phyloP scores from a whole-genome alignment of 2,329 filamentous ascomycete genomes.

The Rhinocladiella similis region DNA sequence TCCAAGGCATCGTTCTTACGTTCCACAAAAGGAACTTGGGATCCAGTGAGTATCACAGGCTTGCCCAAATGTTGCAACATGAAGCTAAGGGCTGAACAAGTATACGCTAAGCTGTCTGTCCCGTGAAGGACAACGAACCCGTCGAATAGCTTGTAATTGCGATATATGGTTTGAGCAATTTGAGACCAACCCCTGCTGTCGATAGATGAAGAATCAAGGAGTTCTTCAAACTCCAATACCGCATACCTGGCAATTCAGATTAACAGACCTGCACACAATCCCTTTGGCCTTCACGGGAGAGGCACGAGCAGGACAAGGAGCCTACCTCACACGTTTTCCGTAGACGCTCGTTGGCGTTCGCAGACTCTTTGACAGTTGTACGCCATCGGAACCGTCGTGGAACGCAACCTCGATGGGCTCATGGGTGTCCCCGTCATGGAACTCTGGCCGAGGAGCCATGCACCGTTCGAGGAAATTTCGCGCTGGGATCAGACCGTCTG shows the following conservation, averaged over 20 bases:
- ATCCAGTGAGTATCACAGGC: conserved; percentile 81
- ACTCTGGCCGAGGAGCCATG: conserved; percentile 77
- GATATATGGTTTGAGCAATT: conserved; percentile 74
- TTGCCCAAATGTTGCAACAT: conserved; percentile 91
- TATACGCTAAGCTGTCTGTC: conserved; percentile 87
- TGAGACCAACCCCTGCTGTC: conserved; percentile 82
- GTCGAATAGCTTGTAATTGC: conserved; percentile 87
- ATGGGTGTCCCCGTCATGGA: conserved; percentile 73
- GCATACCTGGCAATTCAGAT: conserved; percentile 54
- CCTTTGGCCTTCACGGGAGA: not conserved
- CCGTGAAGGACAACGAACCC: conserved; percentile 90
- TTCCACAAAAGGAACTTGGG: conserved; percentile 83
- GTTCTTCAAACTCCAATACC: conserved; percentile 77
- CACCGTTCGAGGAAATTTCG: conserved; percentile 78
- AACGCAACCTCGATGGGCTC: conserved; percentile 57
- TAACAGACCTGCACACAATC: not conserved
- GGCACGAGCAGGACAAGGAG: not conserved
- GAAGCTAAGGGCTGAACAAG: conserved; percentile 85
- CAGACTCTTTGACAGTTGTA: conserved; percentile 61
- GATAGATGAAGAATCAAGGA: conserved; percentile 89
- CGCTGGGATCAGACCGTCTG: conserved; percentile 77
- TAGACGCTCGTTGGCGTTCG: conserved; percentile 80
- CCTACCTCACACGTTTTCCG: conserved; percentile 68
- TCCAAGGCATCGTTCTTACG: conserved; percentile 89
- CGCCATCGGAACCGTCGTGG: conserved; percentile 48